Conservation (phyloP, 2,329 filamentous ascomycete genomes). For the Aspergillus brasiliensis region DNA sequence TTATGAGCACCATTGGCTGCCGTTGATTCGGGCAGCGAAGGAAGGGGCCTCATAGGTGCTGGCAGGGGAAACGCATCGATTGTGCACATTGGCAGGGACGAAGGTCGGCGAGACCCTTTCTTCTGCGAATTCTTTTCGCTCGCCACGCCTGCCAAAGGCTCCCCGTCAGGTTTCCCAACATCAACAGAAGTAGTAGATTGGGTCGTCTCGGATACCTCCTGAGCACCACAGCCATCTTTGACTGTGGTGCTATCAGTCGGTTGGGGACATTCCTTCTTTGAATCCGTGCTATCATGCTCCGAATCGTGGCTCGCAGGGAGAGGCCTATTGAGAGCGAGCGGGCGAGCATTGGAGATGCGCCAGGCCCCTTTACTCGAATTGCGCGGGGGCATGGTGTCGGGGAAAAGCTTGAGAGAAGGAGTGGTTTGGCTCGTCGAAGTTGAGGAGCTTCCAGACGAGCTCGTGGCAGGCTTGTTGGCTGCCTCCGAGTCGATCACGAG, state of each 20-base stretch:
- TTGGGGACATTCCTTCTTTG: not conserved
- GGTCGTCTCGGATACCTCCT: not conserved
- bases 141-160: not conserved
- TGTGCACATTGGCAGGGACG: conserved; percentile 29
- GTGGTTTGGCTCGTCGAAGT: conserved; percentile 15
- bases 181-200: not conserved
- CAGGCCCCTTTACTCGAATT: conserved; percentile 31
- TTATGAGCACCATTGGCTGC: conserved; percentile 6
- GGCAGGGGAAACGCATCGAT: conserved; percentile 39
- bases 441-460: conserved; percentile 15
- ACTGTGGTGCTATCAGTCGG: not conserved
- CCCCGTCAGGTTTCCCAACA: not conserved
- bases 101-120: conserved; percentile 19
- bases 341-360: conserved; percentile 24
- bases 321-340: conserved; percentile 13
- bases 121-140: conserved; percentile 5
- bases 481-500: not conserved
- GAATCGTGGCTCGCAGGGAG: conserved; percentile 5
- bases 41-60: conserved; percentile 37
- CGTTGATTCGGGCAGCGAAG: conserved; percentile 31
- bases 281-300: not conserved
- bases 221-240: not conserved
- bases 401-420: conserved; percentile 35
- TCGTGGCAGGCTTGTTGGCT: conserved; percentile 8
- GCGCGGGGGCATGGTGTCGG: conserved; percentile 35